Evolutionary conservation across 192 early-diverging fungal genomes (phyloP).

Genomic region (Jimgerdemannia lactiflua): DNA sequence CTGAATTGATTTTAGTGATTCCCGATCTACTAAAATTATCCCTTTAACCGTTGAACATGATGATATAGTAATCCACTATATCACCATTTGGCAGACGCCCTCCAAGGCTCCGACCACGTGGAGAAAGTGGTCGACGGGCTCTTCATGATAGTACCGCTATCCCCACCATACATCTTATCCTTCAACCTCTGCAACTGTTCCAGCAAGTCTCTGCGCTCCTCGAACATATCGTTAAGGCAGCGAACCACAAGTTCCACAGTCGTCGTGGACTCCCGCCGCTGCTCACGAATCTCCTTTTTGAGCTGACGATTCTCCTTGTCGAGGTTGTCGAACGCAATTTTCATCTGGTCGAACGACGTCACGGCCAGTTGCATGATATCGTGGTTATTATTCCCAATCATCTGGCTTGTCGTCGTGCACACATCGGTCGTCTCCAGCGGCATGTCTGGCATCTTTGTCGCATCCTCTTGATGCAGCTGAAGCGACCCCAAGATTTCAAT

Average conservation of each 20-base stretch:
- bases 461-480: background rate
- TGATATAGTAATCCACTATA: too few species aligned
- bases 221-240: background rate
- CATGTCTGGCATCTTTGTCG: background rate
- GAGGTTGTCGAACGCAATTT: background rate
- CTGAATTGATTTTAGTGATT: too few species aligned
- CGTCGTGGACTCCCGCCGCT: too few species aligned
- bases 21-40: too few species aligned
- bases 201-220: background rate
- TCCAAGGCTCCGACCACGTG: background rate
- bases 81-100: too few species aligned
- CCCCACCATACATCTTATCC: too few species aligned
- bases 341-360: background rate
- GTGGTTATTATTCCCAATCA: background rate
- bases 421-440: too few species aligned
- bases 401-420: too few species aligned
- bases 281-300: too few species aligned
- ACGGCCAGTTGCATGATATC: background rate
- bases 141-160: background rate
- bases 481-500: background rate
- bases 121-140: background rate
- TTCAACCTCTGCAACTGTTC: background rate
- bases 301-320: background rate
- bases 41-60: too few species aligned
- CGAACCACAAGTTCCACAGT: background rate